Evolutionary conservation across 2,329 filamentous ascomycete species (phyloP).

Genomic region (Aulographum hederae): DNA sequence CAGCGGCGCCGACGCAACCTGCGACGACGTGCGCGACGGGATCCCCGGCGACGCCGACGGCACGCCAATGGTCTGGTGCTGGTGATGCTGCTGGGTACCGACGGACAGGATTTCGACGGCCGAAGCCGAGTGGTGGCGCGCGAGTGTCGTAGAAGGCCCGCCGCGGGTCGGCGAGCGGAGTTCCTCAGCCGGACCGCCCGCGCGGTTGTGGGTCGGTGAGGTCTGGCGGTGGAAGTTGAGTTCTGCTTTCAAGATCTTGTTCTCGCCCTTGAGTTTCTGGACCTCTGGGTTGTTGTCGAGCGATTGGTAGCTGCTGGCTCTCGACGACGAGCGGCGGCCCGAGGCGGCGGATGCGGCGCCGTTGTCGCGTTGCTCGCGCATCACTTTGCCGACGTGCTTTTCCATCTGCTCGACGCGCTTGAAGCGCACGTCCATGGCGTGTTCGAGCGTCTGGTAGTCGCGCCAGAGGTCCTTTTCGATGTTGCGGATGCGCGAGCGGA

Average conservation of each 20-base stretch:
- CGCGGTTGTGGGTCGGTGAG: slow-evolving; percentile 11
- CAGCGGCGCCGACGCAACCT: slow-evolving; percentile 11
- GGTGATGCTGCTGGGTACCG: slow-evolving; percentile 7
- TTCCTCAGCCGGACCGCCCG: slow-evolving; percentile 3
- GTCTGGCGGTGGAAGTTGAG: slow-evolving; percentile 42
- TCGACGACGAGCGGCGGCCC: slow-evolving; percentile 16
- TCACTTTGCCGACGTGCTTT: slow-evolving; percentile 47
- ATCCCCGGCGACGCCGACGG: slow-evolving; percentile 9
- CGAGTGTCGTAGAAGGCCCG: slow-evolving; percentile 20
- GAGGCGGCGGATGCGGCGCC: slow-evolving; percentile 28
- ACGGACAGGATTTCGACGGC: slow-evolving; percentile 24
- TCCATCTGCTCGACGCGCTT: slow-evolving; percentile 84
- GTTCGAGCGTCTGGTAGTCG: slow-evolving; percentile 76
- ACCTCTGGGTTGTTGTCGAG: slow-evolving; percentile 33
- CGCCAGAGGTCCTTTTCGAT: slow-evolving; percentile 85
- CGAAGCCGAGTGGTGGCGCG: slow-evolving; percentile 35
- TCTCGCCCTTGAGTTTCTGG: slow-evolving; percentile 38
- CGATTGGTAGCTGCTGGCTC: slow-evolving; percentile 16
- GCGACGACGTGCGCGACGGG: background rate
- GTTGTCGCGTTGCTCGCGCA: slow-evolving; percentile 22
- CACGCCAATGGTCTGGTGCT: slow-evolving; percentile 3
- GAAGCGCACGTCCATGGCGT: slow-evolving; percentile 56
- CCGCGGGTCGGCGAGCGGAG: slow-evolving; percentile 6
- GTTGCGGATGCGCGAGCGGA: slow-evolving; percentile 60
- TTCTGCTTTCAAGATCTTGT: slow-evolving; percentile 41